Evolutionary conservation across 2,329 filamentous ascomycete genomes (phyloP), one percentile per base, ranked within the genome.

Genomic region (Tricladium varicosporioides): DNA sequence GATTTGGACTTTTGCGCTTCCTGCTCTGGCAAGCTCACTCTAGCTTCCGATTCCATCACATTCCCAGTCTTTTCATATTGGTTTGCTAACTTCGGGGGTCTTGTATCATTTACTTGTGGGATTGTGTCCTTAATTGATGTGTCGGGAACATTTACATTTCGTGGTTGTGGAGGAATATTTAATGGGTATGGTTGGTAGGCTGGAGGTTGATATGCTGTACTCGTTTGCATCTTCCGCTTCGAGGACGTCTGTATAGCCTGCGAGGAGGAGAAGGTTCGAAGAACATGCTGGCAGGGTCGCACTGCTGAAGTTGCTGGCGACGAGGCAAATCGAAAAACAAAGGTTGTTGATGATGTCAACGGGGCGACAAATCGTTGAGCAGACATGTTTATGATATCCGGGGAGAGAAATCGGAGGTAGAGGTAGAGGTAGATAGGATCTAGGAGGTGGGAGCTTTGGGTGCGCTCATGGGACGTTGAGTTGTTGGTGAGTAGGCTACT

Each of bases 1-100:
- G 82, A 75, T 67, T 84, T 85, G 33, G 84, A 75, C 69, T 84
- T 87, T 70, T 92, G 88, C 1, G 86, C 83, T 69, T 89, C 86
- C 47, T 73, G 72, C 70, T 92, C 88, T 22, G 78, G 74, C 18
- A 86, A 64, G 58, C 78, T 78, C 27, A 78, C 67, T n/a, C 71
- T 74, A 1, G 74, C 65, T 19, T 70, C 67, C 56, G 72, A 67
- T 36, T 71, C 60, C 43, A 48, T 50, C 5, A 56, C 43, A 36
- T 19, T 54, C 15, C 56, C 55, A n/a, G 43, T 33, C 5, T 62
- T 44, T 13, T 66, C 71, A 63, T 65, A 65, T 57, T 73, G 71
- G 46, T 69, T 67, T 11, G 70, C 60, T 44, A 71, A 67, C 61
- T 74, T 76, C 33, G 77, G 74, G n/a, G 77, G 72, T 50, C 74